A percentile compares a stretch with the other conserved stretches of the same genome.
phyloP scores from a whole-genome alignment of 768 basidiomycete genomes.

The Boletus tomentosulus region DNA sequence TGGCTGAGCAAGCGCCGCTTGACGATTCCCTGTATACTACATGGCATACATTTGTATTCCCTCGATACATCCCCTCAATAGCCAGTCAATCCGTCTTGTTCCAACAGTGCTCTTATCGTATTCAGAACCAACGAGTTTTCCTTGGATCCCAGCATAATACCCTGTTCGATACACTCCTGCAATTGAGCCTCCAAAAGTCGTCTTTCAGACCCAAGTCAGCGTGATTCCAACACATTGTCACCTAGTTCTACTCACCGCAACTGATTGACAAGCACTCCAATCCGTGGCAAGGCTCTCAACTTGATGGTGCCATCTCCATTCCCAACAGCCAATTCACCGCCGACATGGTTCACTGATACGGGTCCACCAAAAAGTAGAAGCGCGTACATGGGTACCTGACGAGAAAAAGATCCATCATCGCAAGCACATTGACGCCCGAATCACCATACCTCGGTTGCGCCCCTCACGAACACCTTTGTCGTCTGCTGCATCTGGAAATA shows the following conservation, averaged over 20 bases:
- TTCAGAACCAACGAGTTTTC: constrained; percentile 51
- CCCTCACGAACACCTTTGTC: constrained; percentile 79
- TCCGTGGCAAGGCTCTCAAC: constrained; percentile 82
- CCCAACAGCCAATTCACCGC: constrained; percentile 67
- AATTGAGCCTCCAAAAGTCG: constrained; percentile 69
- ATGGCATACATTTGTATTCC: constrained; percentile 16
- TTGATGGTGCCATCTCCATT: constrained; percentile 51
- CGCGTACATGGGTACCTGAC: constrained; percentile 81
- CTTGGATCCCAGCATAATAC: constrained; percentile 42
- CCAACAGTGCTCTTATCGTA: constrained; percentile 39
- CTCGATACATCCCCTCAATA: not conserved
- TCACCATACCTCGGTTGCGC: constrained; percentile 75
- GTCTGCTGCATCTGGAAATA: constrained; percentile 85
- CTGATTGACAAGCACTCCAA: constrained; percentile 86
- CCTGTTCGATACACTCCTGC: constrained; percentile 59
- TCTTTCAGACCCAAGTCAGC: constrained; percentile 32
- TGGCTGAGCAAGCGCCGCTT: not conserved
- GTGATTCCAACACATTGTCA: not conserved
- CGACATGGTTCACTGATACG: constrained; percentile 74
- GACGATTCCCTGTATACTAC: constrained; percentile 1
- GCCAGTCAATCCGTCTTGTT: constrained; percentile 32
- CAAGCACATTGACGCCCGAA: not conserved
- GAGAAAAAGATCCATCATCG: not conserved
- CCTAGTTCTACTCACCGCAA: constrained; percentile 49
- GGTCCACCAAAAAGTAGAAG: constrained; percentile 80